Evolutionary conservation across 495 filamentous ascomycete genomes (phyloP).

Genomic region (Sordaria brevicollis): DNA sequence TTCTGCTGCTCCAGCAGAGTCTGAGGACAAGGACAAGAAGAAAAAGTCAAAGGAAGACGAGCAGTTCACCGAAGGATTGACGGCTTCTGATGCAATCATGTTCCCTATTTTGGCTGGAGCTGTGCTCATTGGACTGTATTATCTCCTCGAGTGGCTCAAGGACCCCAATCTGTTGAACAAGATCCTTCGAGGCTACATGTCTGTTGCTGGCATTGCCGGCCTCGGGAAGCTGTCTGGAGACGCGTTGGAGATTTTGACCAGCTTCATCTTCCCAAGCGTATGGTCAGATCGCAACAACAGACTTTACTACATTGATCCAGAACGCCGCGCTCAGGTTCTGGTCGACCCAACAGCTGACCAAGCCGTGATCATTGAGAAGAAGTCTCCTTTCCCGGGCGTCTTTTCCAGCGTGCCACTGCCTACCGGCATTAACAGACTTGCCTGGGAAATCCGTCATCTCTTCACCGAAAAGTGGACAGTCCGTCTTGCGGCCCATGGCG

Average conservation of each 20-base stretch:
- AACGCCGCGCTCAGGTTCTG: conserved; percentile 14
- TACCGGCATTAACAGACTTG: conserved; percentile 3
- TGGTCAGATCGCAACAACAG: conserved; percentile 35
- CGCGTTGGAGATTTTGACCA: conserved; percentile 47
- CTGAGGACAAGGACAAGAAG: conserved; percentile 28
- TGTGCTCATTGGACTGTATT: conserved; percentile 68
- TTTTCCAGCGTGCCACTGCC: conserved; percentile 24
- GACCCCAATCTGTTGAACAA: conserved; percentile 75
- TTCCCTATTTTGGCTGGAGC: conserved; percentile 73
- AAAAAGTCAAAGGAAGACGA: conserved; percentile 48
- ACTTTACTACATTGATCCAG: conserved; percentile 35
- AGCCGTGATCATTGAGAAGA: conserved; percentile 17
- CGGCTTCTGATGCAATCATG: conserved; percentile 72
- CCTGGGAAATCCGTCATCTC: conserved; percentile 37
- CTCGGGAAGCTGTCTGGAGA: conserved; percentile 62
- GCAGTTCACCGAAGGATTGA: conserved; percentile 63
- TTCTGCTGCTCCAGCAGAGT: conserved; percentile 56
- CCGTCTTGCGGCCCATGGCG: conserved; percentile 28
- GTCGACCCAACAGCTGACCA: conserved; percentile 5
- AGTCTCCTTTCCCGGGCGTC: conserved; percentile 33
- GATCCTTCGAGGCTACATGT: conserved; percentile 78
- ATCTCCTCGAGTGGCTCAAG: conserved; percentile 80
- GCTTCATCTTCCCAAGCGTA: conserved; percentile 63
- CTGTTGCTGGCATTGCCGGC: conserved; percentile 64
- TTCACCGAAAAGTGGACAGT: conserved; percentile 39